Conservation (phyloP, 73 alveolate species). For the Durusdinium trenchii region DNA sequence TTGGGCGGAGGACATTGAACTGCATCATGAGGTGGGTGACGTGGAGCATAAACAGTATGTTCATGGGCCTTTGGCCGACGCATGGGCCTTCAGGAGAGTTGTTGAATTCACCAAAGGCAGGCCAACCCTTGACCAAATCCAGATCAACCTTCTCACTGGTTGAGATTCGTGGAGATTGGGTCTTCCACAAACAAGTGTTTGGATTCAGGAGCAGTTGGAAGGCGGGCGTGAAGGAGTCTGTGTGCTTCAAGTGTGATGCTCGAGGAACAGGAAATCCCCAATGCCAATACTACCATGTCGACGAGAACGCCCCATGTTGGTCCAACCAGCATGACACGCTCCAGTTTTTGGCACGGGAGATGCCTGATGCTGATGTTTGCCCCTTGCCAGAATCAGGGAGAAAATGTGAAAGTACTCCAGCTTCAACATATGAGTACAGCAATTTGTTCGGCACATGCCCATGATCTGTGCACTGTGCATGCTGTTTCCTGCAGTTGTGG, state of each 20-base stretch:
- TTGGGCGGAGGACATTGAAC: neutral
- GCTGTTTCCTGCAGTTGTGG: no score
- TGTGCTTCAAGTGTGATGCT: neutral
- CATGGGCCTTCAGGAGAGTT: neutral
- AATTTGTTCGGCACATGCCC: no score
- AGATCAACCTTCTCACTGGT: neutral
- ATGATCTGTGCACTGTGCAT: no score
- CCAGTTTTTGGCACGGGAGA: neutral
- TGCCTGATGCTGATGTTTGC: neutral
- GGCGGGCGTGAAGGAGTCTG: neutral
- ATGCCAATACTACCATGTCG: neutral
- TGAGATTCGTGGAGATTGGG: constrained; percentile 30
- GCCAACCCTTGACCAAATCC: neutral
- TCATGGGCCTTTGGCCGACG: neutral
- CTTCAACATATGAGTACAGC: no score
- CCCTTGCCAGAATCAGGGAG: no score
- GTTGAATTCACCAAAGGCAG: neutral
- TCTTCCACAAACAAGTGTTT: neutral
- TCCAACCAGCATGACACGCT: neutral
- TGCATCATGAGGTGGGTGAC: neutral
- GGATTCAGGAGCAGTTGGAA: neutral
- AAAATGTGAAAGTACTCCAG: no score
- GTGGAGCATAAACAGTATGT: neutral
- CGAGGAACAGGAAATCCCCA: neutral
- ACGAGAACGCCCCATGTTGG: neutral